Percentiles rank a stretch among this genome's conserved stretches.
These are phyloP conservation scores for Flaveria brownii DNA, from an alignment of 129 eudicot genomes.

Conservation along the genomic window DNA sequence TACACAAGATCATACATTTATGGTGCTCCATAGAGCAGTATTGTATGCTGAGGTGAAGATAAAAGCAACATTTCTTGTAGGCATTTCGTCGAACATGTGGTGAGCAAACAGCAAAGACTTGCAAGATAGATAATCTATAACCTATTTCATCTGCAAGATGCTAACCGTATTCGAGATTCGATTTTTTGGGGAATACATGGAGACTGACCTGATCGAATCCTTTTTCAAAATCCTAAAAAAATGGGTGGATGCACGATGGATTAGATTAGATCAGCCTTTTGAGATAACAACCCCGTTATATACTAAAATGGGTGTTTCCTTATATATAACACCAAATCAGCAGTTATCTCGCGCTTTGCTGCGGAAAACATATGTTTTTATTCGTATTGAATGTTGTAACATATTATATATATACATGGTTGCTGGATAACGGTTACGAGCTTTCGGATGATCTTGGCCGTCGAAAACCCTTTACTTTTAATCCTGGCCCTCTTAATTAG, in stretches of 20 bases:
- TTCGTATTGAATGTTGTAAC: too few relatives aligned
- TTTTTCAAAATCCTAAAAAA: not conserved
- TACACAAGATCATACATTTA: not conserved
- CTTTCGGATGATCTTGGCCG: too few relatives aligned
- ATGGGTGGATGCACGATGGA: constrained; percentile 4
- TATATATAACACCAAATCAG: too few relatives aligned
- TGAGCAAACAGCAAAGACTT: constrained; percentile 24
- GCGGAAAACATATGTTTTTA: too few relatives aligned
- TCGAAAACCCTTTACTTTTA: too few relatives aligned
- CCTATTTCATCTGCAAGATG: not conserved
- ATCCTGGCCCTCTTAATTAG: too few relatives aligned
- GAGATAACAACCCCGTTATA: not conserved
- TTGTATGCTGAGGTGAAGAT: not conserved
- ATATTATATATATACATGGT: too few relatives aligned
- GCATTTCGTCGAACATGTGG: constrained; percentile 37
- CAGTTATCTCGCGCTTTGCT: too few relatives aligned
- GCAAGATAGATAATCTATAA: not conserved
- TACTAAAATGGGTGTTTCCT: too few relatives aligned
- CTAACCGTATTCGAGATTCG: not conserved
- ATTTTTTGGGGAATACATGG: not conserved
- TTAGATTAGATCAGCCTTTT: not conserved
- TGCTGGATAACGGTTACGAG: too few relatives aligned
- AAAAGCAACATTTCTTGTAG: constrained; percentile 24
- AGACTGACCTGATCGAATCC: not conserved
- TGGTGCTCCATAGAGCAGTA: not conserved